phyloP scores from a whole-genome alignment of 192 early-diverging fungal genomes.

The Phycomyces blakesleeanus region DNA sequence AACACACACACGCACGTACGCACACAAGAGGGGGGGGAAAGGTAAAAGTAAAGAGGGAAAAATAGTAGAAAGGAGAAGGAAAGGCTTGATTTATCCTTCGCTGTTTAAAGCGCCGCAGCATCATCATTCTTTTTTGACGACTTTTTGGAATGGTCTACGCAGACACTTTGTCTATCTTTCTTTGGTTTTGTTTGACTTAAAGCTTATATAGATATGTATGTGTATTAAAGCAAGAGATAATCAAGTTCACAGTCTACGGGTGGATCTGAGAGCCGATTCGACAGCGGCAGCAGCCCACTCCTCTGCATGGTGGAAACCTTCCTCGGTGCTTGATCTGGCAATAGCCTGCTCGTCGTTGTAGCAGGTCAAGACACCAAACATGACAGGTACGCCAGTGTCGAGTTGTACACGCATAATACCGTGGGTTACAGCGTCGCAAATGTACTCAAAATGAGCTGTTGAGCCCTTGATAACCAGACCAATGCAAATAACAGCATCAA shows the following conservation, averaged over 20 bases:
- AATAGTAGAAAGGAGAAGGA: background rate
- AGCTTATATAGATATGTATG: too few relatives aligned
- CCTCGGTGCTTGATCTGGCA: slow-evolving; percentile 63
- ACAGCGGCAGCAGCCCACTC: slow-evolving; percentile 96
- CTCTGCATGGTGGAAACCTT: slow-evolving; percentile 91
- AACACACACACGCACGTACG: too few relatives aligned
- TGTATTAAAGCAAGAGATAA: too few relatives aligned
- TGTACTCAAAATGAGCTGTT: slow-evolving; percentile 99
- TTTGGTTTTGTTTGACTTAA: background rate
- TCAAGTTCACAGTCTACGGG: slow-evolving; percentile 40
- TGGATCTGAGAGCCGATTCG: slow-evolving; percentile 84
- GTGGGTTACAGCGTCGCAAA: slow-evolving; percentile 88
- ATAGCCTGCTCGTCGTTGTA: slow-evolving; percentile 91
- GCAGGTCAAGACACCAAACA: slow-evolving; percentile 97
- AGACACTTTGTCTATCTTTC: background rate
- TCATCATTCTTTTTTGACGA: too few relatives aligned
- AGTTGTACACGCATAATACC: slow-evolving; percentile 96
- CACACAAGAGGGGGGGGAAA: background rate
- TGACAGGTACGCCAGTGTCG: slow-evolving; percentile 79
- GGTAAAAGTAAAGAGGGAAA: background rate
- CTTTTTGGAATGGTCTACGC: too few relatives aligned
- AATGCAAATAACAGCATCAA: slow-evolving; percentile 90
- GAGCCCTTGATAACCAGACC: slow-evolving; percentile 98
- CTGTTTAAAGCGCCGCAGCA: background rate
- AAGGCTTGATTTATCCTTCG: background rate